These are phyloP conservation scores for Fusarium foetens DNA, from an alignment of 2,329 filamentous ascomycete genomes.

Conservation along the genomic window DNA sequence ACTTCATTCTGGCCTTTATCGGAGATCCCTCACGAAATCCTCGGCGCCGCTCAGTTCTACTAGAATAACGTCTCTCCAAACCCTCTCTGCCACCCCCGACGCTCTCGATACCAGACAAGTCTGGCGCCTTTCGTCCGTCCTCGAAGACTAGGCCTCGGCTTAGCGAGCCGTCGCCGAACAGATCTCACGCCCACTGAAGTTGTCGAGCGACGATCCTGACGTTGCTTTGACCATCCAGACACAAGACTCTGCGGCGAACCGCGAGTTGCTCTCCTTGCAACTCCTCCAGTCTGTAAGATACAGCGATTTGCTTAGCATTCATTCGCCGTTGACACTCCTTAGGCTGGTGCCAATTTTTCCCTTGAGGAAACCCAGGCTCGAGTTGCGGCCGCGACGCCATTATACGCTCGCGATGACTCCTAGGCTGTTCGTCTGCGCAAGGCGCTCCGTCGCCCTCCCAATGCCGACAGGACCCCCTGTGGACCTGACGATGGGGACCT, in stretches of 20 bases:
- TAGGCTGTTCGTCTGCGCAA: not conserved
- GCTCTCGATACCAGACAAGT: accelerated
- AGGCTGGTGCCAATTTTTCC: not conserved
- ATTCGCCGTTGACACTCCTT: not conserved
- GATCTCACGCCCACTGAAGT: not conserved
- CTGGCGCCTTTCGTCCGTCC: not conserved
- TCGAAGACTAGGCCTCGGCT: not conserved
- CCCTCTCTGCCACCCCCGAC: not conserved
- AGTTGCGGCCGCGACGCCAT: not conserved
- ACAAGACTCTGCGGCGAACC: not conserved
- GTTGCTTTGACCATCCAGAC: accelerated
- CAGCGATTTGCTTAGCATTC: accelerated
- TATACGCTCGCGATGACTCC: not conserved
- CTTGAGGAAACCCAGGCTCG: not conserved
- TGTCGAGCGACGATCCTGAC: not conserved
- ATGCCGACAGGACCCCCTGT: not conserved
- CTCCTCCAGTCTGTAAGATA: not conserved
- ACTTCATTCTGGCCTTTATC: not conserved
- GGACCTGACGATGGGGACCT: accelerated
- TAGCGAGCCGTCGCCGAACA: not conserved
- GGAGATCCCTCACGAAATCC: not conserved
- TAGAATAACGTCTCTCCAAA: not conserved
- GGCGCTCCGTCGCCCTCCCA: not conserved
- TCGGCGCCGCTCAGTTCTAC: not conserved
- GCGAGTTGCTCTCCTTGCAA: not conserved